phyloP scores from a whole-genome alignment of 2,329 filamentous ascomycete species.

The Colletotrichum sojae region DNA sequence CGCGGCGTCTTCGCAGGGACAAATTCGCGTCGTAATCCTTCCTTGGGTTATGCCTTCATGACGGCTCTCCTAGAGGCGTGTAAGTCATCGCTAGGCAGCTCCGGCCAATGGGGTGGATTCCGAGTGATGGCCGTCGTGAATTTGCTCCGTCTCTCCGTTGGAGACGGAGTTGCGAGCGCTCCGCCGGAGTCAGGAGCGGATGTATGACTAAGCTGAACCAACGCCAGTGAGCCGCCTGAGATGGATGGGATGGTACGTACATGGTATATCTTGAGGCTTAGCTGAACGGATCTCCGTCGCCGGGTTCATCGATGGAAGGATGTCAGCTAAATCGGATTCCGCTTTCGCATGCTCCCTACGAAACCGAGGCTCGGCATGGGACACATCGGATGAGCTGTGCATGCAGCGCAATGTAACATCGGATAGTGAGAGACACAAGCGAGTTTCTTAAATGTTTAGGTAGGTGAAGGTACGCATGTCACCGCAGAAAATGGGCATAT shows the following conservation, averaged over 20 bases:
- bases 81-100: conserved; percentile 31
- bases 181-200: background rate
- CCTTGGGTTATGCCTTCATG: conserved; percentile 17
- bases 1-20: conserved; percentile 5
- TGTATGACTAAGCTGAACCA: conserved; percentile 10
- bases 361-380: background rate
- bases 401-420: no score
- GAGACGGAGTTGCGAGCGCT: conserved; percentile 28
- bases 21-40: conserved; percentile 29
- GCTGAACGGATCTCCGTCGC: conserved; percentile 15
- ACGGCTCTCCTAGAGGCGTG: conserved; percentile 30
- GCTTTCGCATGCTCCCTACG: conserved; percentile 23
- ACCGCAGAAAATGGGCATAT: background rate
- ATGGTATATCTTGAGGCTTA: background rate
- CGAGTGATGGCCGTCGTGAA: conserved; percentile 5
- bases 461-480: background rate
- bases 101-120: conserved; percentile 24
- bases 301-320: conserved; percentile 10
- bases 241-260: no score
- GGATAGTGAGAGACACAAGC: no score
- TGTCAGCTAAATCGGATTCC: conserved; percentile 6
- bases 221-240: background rate
- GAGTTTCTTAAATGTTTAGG: no score
- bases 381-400: conserved; percentile 4
- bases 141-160: conserved; percentile 33